Conservation (phyloP, 2,329 filamentous ascomycete species). For the Neofusicoccum cordaticola region DNA sequence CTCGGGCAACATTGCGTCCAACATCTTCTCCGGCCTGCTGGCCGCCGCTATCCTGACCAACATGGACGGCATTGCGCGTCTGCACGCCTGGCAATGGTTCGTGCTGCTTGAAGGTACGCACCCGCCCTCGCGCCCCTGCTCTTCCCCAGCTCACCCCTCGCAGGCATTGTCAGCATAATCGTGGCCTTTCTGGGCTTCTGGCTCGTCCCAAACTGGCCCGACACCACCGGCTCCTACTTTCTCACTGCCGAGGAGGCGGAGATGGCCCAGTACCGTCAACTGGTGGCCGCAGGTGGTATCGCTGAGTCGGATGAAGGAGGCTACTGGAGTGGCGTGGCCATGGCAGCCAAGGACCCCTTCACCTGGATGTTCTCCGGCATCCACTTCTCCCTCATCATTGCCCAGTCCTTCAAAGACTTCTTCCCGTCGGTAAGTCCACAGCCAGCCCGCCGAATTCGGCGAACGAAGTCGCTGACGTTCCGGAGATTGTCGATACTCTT, state of each 20-base stretch:
- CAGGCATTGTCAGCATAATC: slow-evolving; percentile 28
- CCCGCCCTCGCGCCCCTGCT: too few relatives aligned
- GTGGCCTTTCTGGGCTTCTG: slow-evolving; percentile 35
- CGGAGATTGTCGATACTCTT: not conserved
- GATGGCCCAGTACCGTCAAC: slow-evolving; percentile 38
- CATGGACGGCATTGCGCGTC: slow-evolving; percentile 27
- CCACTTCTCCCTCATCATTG: slow-evolving; percentile 38
- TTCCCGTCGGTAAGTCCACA: slow-evolving; percentile 27
- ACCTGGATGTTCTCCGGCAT: slow-evolving; percentile 42
- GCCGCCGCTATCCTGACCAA: slow-evolving; percentile 50
- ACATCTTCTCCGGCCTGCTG: slow-evolving; percentile 53
- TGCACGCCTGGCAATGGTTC: slow-evolving; percentile 37
- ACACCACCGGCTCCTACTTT: slow-evolving; percentile 47
- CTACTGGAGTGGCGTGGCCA: slow-evolving; percentile 39
- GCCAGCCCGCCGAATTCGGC: not conserved
- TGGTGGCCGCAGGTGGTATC: slow-evolving; percentile 20
- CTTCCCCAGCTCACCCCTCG: not conserved
- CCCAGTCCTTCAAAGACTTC: slow-evolving; percentile 34
- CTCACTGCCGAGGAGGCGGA: slow-evolving; percentile 24
- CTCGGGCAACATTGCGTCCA: slow-evolving; percentile 49
- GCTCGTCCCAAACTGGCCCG: slow-evolving; percentile 51
- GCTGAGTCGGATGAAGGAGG: slow-evolving; percentile 30
- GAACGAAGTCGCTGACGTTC: not conserved
- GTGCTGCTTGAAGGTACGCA: slow-evolving; percentile 31
- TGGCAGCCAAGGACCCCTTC: slow-evolving; percentile 38